Percentiles rank a stretch among this genome's conserved stretches.
Conservation (phyloP, 176 grass and related monocot genomes). For the Cymbopogon citratus region DNA sequence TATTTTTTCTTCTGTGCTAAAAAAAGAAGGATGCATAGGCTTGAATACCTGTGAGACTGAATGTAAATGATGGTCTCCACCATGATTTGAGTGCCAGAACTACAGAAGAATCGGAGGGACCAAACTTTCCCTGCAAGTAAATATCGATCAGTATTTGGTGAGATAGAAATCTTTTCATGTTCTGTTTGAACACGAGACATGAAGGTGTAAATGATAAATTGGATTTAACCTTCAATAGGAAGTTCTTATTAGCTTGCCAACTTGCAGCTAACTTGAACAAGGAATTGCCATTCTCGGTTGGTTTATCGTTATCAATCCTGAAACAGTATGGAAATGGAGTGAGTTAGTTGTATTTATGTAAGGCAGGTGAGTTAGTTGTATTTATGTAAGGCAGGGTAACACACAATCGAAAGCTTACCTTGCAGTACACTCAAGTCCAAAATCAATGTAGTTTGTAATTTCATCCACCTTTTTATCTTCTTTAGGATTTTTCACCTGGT, state of each 20-base stretch:
- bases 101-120: slow-evolving; percentile 62
- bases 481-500: slow-evolving; percentile 83
- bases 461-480: slow-evolving; percentile 76
- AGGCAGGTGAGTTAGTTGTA: neutral
- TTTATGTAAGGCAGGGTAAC: neutral
- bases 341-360: neutral
- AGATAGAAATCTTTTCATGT: neutral
- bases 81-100: slow-evolving; percentile 90
- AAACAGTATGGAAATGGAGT: slow-evolving; percentile 3
- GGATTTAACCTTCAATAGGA: slow-evolving; percentile 70
- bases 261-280: slow-evolving; percentile 76
- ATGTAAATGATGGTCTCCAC: slow-evolving; percentile 89
- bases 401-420: slow-evolving; percentile 42
- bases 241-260: slow-evolving; percentile 97
- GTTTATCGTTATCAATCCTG: slow-evolving; percentile 59
- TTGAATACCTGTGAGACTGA: slow-evolving; percentile 67
- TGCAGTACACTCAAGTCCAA: slow-evolving; percentile 74
- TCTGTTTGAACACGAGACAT: neutral
- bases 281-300: slow-evolving; percentile 26
- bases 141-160: neutral
- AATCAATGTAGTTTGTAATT: slow-evolving; percentile 94
- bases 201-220: neutral
- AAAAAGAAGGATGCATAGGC: neutral
- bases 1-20: neutral
- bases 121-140: slow-evolving; percentile 66